Evolutionary conservation across 176 grass and related monocot genomes (phyloP), one percentile per base, ranked within the genome.

Genomic region (Carex parvula): DNA sequence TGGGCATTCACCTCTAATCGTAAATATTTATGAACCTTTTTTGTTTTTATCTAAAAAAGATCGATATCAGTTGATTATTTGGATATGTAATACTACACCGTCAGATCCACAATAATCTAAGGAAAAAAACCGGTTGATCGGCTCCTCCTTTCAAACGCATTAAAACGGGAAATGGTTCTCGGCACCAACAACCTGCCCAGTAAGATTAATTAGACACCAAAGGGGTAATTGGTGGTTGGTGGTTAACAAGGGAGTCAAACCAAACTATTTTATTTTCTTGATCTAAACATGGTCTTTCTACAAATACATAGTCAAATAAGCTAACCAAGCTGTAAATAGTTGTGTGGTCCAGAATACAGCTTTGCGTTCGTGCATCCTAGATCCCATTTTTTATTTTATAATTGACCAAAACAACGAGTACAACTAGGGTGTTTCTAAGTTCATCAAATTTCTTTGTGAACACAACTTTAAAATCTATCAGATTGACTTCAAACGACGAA

Each of bases 361-460:
- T 33, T 56, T 57, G 73, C 52, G 52, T 57, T 78, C 73, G 73
- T 78, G 73, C 73, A 57, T 78, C 73, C 52, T 78, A 78, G 73
- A 78, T 78, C 52, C 52, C 44, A 7, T 26, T 29, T 54, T 57
- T 78, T 56, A 32, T 57, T 32, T 78, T 57, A 32, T 15, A 78
- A 78, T 78, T 78, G 73, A 78, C 73, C 52, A 21, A 17, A 57
- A 56, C 2, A n/a, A 41, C n/a, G n/a, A n/a, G n/a, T n/a, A n/a
- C n/a, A n/a, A n/a, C n/a, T n/a, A n/a, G n/a, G n/a, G n/a, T n/a
- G n/a, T n/a, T n/a, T n/a, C n/a, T n/a, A n/a, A n/a, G n/a, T n/a
- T n/a, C n/a, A n/a, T n/a, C n/a, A n/a, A n/a, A n/a, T n/a, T n/a
- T n/a, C n/a, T n/a, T n/a, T n/a, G n/a, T n/a, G n/a, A n/a, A n/a